These are phyloP conservation scores for Penicillium occitanis DNA, from an alignment of 2,329 filamentous ascomycete genomes.

Conservation along the genomic window DNA sequence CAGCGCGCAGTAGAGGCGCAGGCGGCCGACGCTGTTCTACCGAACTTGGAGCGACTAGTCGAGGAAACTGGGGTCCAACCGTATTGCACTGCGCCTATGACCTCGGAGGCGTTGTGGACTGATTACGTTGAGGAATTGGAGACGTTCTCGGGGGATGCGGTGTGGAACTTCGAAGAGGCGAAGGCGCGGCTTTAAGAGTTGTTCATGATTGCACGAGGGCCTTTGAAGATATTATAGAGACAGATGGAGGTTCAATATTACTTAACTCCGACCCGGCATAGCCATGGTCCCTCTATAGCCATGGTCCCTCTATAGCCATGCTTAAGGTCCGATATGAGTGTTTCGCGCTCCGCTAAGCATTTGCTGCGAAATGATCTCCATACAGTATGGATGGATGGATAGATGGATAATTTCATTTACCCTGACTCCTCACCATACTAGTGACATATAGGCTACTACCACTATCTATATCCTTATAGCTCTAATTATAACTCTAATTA, in stretches of 20 bases:
- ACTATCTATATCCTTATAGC: neutral
- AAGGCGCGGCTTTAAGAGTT: neutral
- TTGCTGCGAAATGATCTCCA: neutral
- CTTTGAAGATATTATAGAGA: neutral
- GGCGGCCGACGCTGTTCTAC: slow-evolving; percentile 4
- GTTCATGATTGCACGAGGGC: neutral
- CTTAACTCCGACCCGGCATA: neutral
- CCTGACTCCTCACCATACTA: neutral
- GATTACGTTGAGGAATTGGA: slow-evolving; percentile 5
- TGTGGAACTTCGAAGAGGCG: neutral
- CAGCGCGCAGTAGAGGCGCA: neutral
- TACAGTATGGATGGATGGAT: neutral
- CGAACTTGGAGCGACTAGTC: neutral
- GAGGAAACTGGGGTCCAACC: slow-evolving; percentile 1
- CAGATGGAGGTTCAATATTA: neutral
- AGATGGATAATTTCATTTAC: neutral
- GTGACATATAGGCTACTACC: neutral
- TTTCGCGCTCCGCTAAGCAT: neutral
- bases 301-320: no score
- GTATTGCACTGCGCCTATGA: slow-evolving; percentile 13
- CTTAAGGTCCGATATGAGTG: neutral
- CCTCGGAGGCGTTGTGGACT: neutral
- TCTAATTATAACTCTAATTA: no score
- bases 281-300: neutral
- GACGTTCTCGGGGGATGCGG: slow-evolving; percentile 2